These are phyloP conservation scores for Dovyalis caffra DNA, from an alignment of 345 rosid species.

Conservation along the genomic window DNA sequence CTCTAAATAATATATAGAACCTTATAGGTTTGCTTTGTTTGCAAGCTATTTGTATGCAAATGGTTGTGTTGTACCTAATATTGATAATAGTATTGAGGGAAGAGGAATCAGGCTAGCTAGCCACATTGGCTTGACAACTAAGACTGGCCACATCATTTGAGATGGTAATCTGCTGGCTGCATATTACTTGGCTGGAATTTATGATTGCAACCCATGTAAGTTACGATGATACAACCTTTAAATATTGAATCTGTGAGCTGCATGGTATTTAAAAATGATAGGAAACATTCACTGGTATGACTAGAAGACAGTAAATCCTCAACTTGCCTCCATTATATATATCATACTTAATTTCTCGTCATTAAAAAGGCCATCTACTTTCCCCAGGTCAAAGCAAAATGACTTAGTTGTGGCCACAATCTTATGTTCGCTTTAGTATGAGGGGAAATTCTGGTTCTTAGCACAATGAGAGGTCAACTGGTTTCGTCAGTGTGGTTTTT, in stretches of 20 bases:
- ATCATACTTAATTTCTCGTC: neutral
- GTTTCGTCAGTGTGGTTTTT: too few species aligned
- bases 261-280: neutral
- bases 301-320: neutral
- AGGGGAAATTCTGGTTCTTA: too few species aligned
- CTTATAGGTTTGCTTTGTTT: conserved; percentile 10
- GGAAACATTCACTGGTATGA: neutral
- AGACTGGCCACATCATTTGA: neutral
- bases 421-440: neutral
- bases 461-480: too few species aligned
- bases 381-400: neutral
- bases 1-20: neutral
- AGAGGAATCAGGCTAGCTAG: neutral
- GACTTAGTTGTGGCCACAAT: neutral
- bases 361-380: neutral
- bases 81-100: neutral
- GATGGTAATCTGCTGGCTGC: neutral
- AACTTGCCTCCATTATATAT: neutral
- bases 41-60: conserved; percentile 12
- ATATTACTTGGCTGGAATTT: neutral
- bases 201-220: neutral
- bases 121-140: neutral
- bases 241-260: neutral
- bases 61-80: neutral
- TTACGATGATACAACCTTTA: neutral